Percentiles rank a stretch among this genome's conserved stretches.
Conservation (phyloP, 768 basidiomycete genomes). For the Mycena floridula region DNA sequence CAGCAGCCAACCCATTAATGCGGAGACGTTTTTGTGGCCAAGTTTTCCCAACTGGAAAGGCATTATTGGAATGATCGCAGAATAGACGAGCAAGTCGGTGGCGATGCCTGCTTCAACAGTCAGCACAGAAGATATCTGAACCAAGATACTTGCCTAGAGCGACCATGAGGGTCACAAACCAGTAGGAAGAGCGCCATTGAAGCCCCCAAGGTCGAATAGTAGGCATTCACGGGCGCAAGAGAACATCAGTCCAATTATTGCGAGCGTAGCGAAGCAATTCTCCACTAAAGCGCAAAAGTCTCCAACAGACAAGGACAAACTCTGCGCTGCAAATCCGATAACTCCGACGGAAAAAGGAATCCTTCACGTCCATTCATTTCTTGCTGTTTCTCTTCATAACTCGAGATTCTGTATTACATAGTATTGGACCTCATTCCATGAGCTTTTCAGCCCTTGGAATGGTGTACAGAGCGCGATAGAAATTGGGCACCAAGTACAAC, state of each 20-base stretch:
- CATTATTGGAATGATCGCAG: constrained; percentile 56
- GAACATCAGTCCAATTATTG: neutral
- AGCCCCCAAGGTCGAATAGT: constrained; percentile 33
- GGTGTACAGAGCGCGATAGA: too few relatives aligned
- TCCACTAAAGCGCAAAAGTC: too few relatives aligned
- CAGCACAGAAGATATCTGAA: neutral
- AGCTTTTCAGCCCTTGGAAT: too few relatives aligned
- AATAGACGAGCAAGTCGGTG: constrained; percentile 55
- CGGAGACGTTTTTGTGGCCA: constrained; percentile 38
- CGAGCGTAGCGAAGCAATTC: too few relatives aligned
- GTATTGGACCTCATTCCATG: too few relatives aligned
- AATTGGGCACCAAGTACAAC: too few relatives aligned
- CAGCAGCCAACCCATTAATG: constrained; percentile 53
- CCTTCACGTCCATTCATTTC: too few relatives aligned
- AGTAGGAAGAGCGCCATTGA: constrained; percentile 52
- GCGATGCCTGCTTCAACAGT: constrained; percentile 26
- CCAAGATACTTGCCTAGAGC: constrained; percentile 34
- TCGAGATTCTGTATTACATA: too few relatives aligned
- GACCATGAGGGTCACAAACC: constrained; percentile 50
- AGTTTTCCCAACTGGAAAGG: constrained; percentile 55
- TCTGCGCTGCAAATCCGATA: too few relatives aligned
- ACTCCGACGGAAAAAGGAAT: too few relatives aligned
- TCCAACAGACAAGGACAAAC: too few relatives aligned
- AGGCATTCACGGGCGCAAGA: neutral
- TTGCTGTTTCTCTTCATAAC: too few relatives aligned